These are phyloP conservation scores for Xerocomellus intermedius DNA, from an alignment of 768 basidiomycete species.

Conservation along the genomic window DNA sequence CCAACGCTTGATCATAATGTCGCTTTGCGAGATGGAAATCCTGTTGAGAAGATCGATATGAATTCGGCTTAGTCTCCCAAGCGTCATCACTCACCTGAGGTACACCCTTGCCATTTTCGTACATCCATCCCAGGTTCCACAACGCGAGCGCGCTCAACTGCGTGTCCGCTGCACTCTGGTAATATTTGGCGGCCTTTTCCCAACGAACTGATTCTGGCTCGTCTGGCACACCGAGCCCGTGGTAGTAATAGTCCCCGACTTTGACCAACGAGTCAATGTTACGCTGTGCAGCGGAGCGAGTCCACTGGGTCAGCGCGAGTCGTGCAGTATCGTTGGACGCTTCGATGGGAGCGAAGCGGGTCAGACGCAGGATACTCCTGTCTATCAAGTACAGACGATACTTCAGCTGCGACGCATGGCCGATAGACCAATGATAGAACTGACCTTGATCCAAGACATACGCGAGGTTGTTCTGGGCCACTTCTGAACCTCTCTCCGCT, in stretches of 20 bases:
- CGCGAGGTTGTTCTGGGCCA: conserved; percentile 94
- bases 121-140: conserved; percentile 99
- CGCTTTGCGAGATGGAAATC: conserved; percentile 97
- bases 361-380: conserved; percentile 63
- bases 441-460: conserved; percentile 88
- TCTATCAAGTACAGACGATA: conserved; percentile 40
- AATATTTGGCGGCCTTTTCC: conserved; percentile 92
- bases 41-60: conserved; percentile 33
- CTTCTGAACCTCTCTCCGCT: conserved; percentile 88
- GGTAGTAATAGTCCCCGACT: conserved; percentile 96
- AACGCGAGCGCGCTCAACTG: conserved; percentile 91
- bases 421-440: conserved; percentile 31
- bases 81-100: conserved; percentile 55
- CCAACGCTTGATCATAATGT: conserved; percentile 87
- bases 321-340: conserved; percentile 81
- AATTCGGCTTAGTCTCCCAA: background rate
- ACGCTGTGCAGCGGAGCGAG: conserved; percentile 86
- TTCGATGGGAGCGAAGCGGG: conserved; percentile 65
- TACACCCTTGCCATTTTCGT: conserved; percentile 93
- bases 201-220: conserved; percentile 62
- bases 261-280: conserved; percentile 98
- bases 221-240: conserved; percentile 77
- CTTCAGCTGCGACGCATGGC: conserved; percentile 29
- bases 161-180: conserved; percentile 92
- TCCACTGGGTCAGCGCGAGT: conserved; percentile 90